phyloP scores from a whole-genome alignment of 2,329 filamentous ascomycete genomes.

The Neofusicoccum cordaticola region DNA sequence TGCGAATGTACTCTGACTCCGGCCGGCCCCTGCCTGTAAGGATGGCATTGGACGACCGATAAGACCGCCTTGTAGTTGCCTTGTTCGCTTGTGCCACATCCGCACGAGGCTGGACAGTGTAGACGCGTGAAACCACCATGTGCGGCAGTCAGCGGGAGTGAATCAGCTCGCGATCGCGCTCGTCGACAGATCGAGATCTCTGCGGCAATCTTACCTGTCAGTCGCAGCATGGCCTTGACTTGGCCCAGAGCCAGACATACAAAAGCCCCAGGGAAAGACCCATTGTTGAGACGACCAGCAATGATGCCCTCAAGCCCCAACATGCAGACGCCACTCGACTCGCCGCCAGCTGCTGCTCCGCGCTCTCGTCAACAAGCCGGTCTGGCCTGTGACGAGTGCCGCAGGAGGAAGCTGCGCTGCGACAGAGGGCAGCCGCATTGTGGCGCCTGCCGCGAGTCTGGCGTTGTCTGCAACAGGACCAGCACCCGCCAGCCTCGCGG shows the following conservation, averaged over 20 bases:
- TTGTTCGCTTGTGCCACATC: too few relatives aligned
- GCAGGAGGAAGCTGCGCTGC: slow-evolving; percentile 12
- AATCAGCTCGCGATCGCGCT: too few relatives aligned
- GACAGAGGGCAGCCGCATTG: slow-evolving; percentile 13
- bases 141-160: too few relatives aligned
- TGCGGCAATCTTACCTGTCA: too few relatives aligned
- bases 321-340: background rate
- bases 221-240: too few relatives aligned
- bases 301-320: background rate
- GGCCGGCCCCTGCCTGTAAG: background rate
- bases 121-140: too few relatives aligned
- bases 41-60: background rate
- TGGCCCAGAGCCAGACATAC: too few relatives aligned
- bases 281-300: background rate
- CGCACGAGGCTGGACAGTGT: too few relatives aligned
- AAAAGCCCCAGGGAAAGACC: background rate
- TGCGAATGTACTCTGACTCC: background rate
- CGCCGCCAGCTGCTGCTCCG: background rate
- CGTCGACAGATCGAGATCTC: too few relatives aligned
- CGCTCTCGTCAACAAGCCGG: background rate
- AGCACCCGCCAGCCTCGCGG: slow-evolving; percentile 11
- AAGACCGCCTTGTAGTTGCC: too few relatives aligned
- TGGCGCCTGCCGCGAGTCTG: background rate
- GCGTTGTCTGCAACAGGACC: slow-evolving; percentile 4
- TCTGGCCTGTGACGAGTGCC: background rate